Conservation (phyloP, 2,329 filamentous ascomycete genomes). For the Leptosphaerulina australis region DNA sequence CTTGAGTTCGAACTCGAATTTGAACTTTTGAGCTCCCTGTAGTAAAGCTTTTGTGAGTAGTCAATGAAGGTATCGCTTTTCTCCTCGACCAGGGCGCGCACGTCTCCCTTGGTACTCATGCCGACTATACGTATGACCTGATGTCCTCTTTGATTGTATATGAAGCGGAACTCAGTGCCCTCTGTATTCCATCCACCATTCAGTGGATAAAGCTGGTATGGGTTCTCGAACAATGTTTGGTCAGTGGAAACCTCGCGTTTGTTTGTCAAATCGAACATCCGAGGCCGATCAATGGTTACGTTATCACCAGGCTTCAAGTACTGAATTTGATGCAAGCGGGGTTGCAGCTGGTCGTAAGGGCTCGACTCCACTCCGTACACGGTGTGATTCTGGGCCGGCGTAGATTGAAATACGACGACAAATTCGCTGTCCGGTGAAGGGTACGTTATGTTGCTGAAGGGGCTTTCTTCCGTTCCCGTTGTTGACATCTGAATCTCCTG, state of each 20-base stretch:
- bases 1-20: conserved; percentile 16
- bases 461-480: conserved; percentile 25
- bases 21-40: conserved; percentile 12
- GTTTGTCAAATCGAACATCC: conserved; percentile 28
- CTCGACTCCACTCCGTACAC: conserved; percentile 32
- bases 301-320: conserved; percentile 32
- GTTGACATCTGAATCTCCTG: conserved; percentile 28
- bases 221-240: conserved; percentile 27
- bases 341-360: conserved; percentile 27
- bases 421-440: conserved; percentile 28
- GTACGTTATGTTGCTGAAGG: conserved; percentile 26
- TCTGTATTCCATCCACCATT: conserved; percentile 28
- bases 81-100: conserved; percentile 32
- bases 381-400: conserved; percentile 23
- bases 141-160: conserved; percentile 34
- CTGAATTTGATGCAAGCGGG: conserved; percentile 24
- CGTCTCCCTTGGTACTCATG: conserved; percentile 27
- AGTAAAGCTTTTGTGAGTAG: conserved; percentile 27
- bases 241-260: conserved; percentile 27
- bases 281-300: conserved; percentile 25
- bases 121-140: conserved; percentile 31
- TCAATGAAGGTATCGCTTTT: conserved; percentile 33
- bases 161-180: conserved; percentile 31
- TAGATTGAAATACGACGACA: conserved; percentile 26
- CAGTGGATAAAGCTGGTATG: conserved; percentile 21